Conservation (phyloP, 768 basidiomycete genomes). For the Psilocybe tampanensis region DNA sequence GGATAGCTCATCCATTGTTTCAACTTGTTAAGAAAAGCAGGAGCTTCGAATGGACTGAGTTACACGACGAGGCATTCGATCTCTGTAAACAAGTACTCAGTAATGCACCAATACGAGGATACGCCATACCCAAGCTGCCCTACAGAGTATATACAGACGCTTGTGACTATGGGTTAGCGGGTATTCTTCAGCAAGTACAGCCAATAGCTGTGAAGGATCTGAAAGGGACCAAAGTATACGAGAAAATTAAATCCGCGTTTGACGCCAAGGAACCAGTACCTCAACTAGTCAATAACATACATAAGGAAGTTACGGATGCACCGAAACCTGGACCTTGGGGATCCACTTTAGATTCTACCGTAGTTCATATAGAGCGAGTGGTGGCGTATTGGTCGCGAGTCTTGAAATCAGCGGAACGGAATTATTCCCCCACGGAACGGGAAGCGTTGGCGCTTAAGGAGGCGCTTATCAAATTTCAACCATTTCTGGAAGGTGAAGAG, state of each 20-base stretch:
- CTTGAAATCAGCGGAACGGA: slow-evolving; percentile 32
- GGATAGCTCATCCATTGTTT: not conserved
- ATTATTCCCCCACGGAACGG: slow-evolving; percentile 40
- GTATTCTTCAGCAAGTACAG: slow-evolving; percentile 36
- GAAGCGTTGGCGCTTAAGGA: slow-evolving; percentile 42
- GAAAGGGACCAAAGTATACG: slow-evolving; percentile 28
- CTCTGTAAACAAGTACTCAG: not conserved
- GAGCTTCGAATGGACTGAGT: not conserved
- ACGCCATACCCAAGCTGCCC: slow-evolving; percentile 10
- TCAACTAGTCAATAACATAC: slow-evolving; percentile 17
- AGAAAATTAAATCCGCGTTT: slow-evolving; percentile 22
- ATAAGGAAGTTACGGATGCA: no score
- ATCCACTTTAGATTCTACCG: slow-evolving; percentile 28
- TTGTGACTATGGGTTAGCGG: slow-evolving; percentile 29
- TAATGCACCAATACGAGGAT: not conserved
- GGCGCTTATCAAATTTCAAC: slow-evolving; percentile 37
- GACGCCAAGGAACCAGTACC: slow-evolving; percentile 21
- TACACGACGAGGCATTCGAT: not conserved
- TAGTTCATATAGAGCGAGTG: slow-evolving; percentile 26
- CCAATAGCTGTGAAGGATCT: slow-evolving; percentile 27
- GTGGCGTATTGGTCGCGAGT: slow-evolving; percentile 21
- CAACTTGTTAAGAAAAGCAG: not conserved
- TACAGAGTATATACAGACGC: slow-evolving; percentile 41
- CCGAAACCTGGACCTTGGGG: no score
- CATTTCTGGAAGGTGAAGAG: slow-evolving; percentile 35